Evolutionary conservation across 768 basidiomycete species (phyloP), one percentile per base, ranked within the genome.

Genomic region (Rhizopogon roseolus): DNA sequence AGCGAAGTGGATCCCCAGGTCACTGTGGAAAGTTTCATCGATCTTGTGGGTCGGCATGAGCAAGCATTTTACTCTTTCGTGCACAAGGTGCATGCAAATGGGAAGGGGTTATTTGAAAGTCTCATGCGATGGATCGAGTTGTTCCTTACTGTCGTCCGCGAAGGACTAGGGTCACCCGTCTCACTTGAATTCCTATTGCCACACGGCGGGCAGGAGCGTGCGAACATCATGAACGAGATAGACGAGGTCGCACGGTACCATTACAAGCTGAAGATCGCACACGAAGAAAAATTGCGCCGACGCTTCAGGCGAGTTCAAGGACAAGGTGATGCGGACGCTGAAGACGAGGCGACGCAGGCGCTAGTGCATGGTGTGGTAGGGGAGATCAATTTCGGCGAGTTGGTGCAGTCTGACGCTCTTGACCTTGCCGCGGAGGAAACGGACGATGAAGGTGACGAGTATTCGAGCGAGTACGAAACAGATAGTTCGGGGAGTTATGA

Each of bases 51-150:
- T 63, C 83, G 97, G 13, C 97, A 99, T 68, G 94, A 98, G 62
- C 92, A 95, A 64, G 73, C 93, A 0, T 98, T 98, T 74, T 99
- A 99, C 76, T 78, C 79, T 54, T 99, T 99, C 66, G 95, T 99
- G 27, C 93, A 99, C 81, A 97, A 96, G 61, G 97, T 99, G 2
- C 97, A 99, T 65, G 87, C 93, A 42, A 98, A 98, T 66, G 97
- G 97, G 36, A 88, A 94, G 64, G 88, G 86, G 19, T 79, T 99
- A 11, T 99, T 99, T 68, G 89, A 94, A 63, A 83, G 80, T 62
- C 83, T 99, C 54, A 98, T 98, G 93, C 81, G 78, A 38, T 99
- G 97, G 97, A 88, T 97, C 68, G 95, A 98, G 70, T 81, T 91
- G 36, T 98, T 98, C 75, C 78, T 98, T 55, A 89, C 88, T 25